Evolutionary conservation across 495 filamentous ascomycete genomes (phyloP).

Genomic region (Talaromyces wortmannii): DNA sequence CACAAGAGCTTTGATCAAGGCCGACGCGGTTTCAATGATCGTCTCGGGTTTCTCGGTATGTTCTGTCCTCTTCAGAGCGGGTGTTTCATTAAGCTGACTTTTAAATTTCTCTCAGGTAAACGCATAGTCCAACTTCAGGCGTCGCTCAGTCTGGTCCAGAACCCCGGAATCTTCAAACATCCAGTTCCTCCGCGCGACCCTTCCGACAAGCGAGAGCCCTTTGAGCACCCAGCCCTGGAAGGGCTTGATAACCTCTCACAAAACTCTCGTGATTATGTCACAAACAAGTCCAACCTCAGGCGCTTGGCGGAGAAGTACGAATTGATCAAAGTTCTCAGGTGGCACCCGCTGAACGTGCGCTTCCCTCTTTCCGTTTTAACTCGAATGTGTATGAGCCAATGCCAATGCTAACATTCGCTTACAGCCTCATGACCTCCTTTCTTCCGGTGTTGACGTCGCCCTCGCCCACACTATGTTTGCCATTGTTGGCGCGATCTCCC

Average conservation of each 20-base stretch:
- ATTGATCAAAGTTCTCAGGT: conserved; percentile 67
- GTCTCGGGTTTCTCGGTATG: conserved; percentile 84
- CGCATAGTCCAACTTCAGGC: conserved; percentile 74
- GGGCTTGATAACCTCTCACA: conserved; percentile 61
- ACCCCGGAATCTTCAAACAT: conserved; percentile 15
- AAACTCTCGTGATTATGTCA: conserved; percentile 47
- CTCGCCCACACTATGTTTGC: conserved; percentile 73
- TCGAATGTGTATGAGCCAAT: background rate
- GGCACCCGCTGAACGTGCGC: conserved; percentile 74
- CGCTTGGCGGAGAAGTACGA: conserved; percentile 63
- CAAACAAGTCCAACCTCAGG: conserved; percentile 53
- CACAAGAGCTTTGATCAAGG: conserved; percentile 99
- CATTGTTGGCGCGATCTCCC: conserved; percentile 77
- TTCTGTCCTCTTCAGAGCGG: background rate
- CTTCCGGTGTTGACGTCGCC: conserved; percentile 66
- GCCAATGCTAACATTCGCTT: background rate
- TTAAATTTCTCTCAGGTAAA: conserved; percentile 48
- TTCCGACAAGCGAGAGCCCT: conserved; percentile 53
- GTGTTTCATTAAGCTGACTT: conserved; percentile 3
- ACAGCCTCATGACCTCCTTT: conserved; percentile 63
- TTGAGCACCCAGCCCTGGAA: conserved; percentile 64
- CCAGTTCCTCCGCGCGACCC: conserved; percentile 12
- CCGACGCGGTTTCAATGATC: conserved; percentile 86
- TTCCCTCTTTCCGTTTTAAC: background rate
- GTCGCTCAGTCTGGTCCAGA: conserved; percentile 61